These are phyloP conservation scores for Pichia sp. DNA, from an alignment of 1,139 yeast genomes.

Conservation along the genomic window DNA sequence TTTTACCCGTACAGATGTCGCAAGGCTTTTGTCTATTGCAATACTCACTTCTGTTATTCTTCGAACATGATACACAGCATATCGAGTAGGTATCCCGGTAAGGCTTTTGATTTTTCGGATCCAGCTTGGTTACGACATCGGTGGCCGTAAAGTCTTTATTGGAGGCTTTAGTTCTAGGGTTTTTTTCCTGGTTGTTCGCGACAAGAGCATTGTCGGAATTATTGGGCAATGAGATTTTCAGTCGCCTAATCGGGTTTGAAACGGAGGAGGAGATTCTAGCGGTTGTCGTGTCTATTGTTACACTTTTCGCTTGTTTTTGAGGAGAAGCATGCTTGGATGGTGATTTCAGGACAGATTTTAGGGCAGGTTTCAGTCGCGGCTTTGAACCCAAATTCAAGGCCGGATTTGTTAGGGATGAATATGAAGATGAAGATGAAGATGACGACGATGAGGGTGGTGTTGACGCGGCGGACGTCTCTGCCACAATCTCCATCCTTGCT, in stretches of 20 bases:
- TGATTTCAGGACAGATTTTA: background rate
- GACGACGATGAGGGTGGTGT: no score
- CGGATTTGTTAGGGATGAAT: background rate
- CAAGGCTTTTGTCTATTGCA: constrained; percentile 21
- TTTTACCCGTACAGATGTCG: constrained; percentile 18
- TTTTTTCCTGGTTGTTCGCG: background rate
- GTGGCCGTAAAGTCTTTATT: background rate
- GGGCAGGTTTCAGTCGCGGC: background rate
- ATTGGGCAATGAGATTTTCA: background rate
- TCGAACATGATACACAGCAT: constrained; percentile 20
- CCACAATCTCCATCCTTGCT: background rate
- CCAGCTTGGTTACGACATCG: background rate
- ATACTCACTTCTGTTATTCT: constrained; percentile 9
- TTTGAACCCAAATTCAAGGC: background rate
- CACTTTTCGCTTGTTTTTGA: background rate
- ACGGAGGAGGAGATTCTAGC: background rate
- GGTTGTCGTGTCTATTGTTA: background rate
- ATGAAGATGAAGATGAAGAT: no score
- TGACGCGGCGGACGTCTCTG: background rate
- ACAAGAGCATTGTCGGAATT: background rate
- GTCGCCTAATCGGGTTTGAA: background rate
- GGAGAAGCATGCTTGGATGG: background rate
- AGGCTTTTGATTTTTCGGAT: constrained; percentile 8
- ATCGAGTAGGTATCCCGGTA: constrained; percentile 9
- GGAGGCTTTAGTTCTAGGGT: no score